Evolutionary conservation across 495 filamentous ascomycete species (phyloP).

Genomic region (Penicillium flavigenum): DNA sequence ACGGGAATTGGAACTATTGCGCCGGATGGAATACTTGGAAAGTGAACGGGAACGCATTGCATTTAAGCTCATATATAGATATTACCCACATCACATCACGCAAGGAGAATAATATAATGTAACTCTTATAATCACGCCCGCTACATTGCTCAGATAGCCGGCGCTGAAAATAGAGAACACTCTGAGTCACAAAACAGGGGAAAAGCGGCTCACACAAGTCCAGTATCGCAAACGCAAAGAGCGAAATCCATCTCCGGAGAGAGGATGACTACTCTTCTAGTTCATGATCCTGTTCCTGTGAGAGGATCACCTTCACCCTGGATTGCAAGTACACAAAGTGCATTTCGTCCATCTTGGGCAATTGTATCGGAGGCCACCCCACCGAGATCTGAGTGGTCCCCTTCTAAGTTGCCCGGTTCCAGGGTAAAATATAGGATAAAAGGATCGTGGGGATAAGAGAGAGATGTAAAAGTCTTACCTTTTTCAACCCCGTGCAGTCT

Average conservation of each 20-base stretch:
- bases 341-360: conserved; percentile 65
- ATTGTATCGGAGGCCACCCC: conserved; percentile 83
- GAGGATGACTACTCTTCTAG: conserved; percentile 37
- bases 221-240: conserved; percentile 45
- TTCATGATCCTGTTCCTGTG: conserved; percentile 16
- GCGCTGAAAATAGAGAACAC: conserved; percentile 33
- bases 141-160: conserved; percentile 44
- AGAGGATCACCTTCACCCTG: conserved; percentile 11
- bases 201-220: conserved; percentile 16
- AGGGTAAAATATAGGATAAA: not conserved
- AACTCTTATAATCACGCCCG: conserved; percentile 53
- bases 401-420: conserved; percentile 77
- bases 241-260: conserved; percentile 45
- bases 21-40: not conserved
- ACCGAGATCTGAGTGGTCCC: conserved; percentile 61
- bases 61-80: conserved; percentile 7
- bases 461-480: conserved; percentile 54
- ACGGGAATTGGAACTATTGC: conserved; percentile 2
- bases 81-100: not conserved
- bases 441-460: conserved; percentile 15
- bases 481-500: conserved; percentile 59
- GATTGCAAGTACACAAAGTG: conserved; percentile 25
- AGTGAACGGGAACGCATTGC: not conserved
- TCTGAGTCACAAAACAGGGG: conserved; percentile 14
- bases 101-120: conserved; percentile 44